Base-by-base conservation (phyloP, 495 filamentous ascomycete species). In the Astrothelium subdiscretum region DNA sequence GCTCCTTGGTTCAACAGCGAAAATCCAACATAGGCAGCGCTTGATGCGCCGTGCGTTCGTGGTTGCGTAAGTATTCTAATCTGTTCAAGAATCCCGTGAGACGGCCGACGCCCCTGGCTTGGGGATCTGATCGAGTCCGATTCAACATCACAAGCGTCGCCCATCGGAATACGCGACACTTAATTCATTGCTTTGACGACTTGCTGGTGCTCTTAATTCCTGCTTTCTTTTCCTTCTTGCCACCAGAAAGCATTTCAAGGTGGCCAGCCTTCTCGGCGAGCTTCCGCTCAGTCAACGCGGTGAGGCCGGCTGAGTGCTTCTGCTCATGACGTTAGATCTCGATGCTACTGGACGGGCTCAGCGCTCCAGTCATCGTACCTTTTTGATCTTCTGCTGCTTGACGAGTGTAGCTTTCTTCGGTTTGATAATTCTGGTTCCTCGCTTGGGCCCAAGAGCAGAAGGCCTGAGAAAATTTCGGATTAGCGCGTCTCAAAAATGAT, bases 251-350 rank as follows among this genome's bases (percentile, higher is more conserved):
- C 72, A 90, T 42, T 71, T 91, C 87, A 65, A 90, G 67, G 80
- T 91, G 87, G 4, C 88, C 88, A 43, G 86, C 87, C 69, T 83
- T 85, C 54, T 81, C 74, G 4, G 84, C 88, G 26, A 91, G 76
- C 66, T 72, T 80, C 62, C 82, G 77, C 68, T 91, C 87, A 62
- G 87, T 89, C 73, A 80, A 80, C 0, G 77, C 76, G 3, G 79
- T 79, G 24, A 91, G 75, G 0, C 86, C 86, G 0, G 84, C 78
- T 0, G 84, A 77, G 58, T 85, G 76, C 81, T 87, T 89, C 86
- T 87, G 65, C 42, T 31, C 22, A 11, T 2, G 10, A 51, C 1
- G 31, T 60, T 27, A 29, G 22, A 27, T 3, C 22, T 11, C 11
- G 31, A 32, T 54, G 31, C 24, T 31, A 26, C 27, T 12, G 20